Conservation (phyloP, 2,329 filamentous ascomycete genomes). For the Diplodia corticola region DNA sequence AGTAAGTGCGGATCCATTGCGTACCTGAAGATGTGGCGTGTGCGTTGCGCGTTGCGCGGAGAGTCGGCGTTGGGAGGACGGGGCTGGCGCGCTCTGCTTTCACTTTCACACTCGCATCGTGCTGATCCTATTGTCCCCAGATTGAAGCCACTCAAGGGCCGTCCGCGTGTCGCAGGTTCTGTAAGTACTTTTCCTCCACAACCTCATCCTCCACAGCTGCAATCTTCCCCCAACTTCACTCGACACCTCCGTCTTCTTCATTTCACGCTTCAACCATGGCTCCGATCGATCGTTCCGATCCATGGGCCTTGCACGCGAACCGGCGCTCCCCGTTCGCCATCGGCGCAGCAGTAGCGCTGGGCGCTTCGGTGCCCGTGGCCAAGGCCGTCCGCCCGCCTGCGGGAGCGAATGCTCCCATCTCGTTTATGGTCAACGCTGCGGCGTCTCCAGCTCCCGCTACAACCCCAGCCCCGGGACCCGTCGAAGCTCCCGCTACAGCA, state of each 20-base stretch:
- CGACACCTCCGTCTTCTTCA: neutral
- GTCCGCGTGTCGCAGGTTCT: conserved; percentile 8
- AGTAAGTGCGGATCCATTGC: conserved; percentile 49
- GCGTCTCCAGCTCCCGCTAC: neutral
- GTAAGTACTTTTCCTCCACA: conserved; percentile 8
- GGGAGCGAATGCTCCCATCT: too few species aligned
- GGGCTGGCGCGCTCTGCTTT: conserved; percentile 8
- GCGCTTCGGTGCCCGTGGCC: too few species aligned
- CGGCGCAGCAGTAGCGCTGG: too few species aligned
- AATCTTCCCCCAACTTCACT: neutral
- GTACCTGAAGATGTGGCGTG: neutral
- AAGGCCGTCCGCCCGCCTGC: too few species aligned
- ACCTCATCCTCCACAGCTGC: too few species aligned
- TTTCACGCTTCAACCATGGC: too few species aligned
- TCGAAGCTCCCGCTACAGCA: too few species aligned
- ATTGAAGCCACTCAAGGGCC: conserved; percentile 22
- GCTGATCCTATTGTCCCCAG: conserved; percentile 11
- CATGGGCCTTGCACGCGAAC: too few species aligned
- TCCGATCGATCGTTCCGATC: neutral
- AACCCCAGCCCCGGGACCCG: too few species aligned
- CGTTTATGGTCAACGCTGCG: too few species aligned
- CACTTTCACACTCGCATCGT: neutral
- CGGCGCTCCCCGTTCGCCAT: too few species aligned
- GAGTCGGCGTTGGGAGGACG: neutral
- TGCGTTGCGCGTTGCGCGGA: neutral